A percentile compares a stretch with the other conserved stretches of the same genome.
These are phyloP conservation scores for Jatropha podagrica DNA, from an alignment of 441 rosid species.

Conservation along the genomic window DNA sequence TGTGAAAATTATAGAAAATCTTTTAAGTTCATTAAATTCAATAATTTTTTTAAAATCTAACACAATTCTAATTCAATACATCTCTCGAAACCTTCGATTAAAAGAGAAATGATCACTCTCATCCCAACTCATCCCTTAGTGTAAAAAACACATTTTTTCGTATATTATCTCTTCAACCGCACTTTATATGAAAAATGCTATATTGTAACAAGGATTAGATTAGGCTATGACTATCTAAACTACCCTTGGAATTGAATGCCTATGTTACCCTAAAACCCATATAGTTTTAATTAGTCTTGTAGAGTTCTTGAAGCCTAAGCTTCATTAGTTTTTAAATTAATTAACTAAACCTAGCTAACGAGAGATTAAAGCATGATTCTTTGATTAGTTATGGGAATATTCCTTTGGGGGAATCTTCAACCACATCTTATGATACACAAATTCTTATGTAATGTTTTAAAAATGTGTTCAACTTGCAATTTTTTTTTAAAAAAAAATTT, in stretches of 20 bases:
- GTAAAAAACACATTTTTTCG: too few species aligned
- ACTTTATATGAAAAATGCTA: background rate
- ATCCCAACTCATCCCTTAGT: too few species aligned
- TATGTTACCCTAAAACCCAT: background rate
- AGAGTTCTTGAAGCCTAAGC: background rate
- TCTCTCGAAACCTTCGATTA: too few species aligned
- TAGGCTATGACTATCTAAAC: slow-evolving; percentile 28
- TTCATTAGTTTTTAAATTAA: background rate
- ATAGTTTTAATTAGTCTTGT: background rate
- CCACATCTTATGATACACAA: background rate
- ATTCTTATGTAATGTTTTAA: background rate
- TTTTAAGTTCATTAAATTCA: too few species aligned
- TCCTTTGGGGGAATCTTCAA: slow-evolving; percentile 15
- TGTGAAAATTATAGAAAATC: too few species aligned
- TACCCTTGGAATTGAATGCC: background rate
- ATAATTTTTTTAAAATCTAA: too few species aligned
- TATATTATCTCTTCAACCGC: background rate
- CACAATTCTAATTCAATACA: too few species aligned
- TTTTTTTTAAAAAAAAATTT: background rate
- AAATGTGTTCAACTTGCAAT: slow-evolving; percentile 2
- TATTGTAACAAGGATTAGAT: slow-evolving; percentile 16
- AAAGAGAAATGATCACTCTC: too few species aligned
- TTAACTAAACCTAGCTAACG: background rate
- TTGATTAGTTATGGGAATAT: slow-evolving; percentile 19
- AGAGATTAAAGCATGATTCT: background rate